Evolutionary conservation across 768 basidiomycete genomes (phyloP).

Genomic region (Paxillus involutus): DNA sequence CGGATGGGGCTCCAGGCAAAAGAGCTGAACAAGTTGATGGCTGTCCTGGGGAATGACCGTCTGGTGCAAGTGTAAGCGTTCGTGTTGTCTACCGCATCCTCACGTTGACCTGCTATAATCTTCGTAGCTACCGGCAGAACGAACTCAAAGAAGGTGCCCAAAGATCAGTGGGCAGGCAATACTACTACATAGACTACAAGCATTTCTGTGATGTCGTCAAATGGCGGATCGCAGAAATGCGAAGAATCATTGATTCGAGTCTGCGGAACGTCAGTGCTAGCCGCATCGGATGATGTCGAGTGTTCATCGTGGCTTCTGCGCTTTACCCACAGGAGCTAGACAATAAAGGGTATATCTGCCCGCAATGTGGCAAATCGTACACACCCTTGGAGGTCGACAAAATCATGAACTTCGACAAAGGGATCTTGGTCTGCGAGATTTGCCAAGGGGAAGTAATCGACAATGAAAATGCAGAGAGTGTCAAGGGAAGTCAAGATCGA

Average conservation of each 20-base stretch:
- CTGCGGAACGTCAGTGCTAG: conserved; percentile 72
- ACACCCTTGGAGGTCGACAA: conserved; percentile 83
- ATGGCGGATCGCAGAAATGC: conserved; percentile 94
- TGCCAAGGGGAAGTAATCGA: conserved; percentile 86
- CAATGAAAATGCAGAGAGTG: conserved; percentile 88
- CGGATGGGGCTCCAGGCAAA: conserved; percentile 87
- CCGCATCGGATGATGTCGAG: not conserved
- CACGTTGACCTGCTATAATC: not conserved
- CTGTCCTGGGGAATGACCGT: conserved; percentile 74
- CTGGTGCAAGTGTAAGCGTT: conserved; percentile 71
- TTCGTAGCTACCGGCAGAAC: conserved; percentile 78
- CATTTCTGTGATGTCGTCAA: conserved; percentile 97
- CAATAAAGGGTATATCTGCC: conserved; percentile 97
- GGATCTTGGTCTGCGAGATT: conserved; percentile 80
- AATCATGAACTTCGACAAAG: conserved; percentile 69
- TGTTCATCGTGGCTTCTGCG: not conserved
- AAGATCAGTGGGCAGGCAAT: conserved; percentile 84
- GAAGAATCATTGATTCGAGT: conserved; percentile 83
- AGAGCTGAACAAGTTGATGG: conserved; percentile 88
- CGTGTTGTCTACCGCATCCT: not conserved
- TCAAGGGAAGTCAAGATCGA: conserved; percentile 83
- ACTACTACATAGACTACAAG: conserved; percentile 96
- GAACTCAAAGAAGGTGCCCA: conserved; percentile 89
- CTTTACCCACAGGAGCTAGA: conserved; percentile 73
- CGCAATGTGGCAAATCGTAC: conserved; percentile 82